A percentile compares a stretch with the other conserved stretches of the same genome.
Conservation (phyloP, 495 filamentous ascomycete species). For the Trichoderma erinaceum region DNA sequence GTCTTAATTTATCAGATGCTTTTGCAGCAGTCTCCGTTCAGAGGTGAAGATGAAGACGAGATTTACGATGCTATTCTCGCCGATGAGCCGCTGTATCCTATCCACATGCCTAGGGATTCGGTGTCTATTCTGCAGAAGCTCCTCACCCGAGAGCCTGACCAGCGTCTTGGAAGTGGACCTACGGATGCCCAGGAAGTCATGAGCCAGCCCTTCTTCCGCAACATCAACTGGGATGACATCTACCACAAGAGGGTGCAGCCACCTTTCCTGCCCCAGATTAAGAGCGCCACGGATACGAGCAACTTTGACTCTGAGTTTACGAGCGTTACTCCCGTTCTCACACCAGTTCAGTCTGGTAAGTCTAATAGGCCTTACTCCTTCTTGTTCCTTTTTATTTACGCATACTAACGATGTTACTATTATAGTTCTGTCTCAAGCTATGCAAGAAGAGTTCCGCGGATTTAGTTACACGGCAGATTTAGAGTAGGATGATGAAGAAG, state of each 20-base stretch:
- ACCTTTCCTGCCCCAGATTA: constrained; percentile 85
- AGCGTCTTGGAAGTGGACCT: constrained; percentile 85
- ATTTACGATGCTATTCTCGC: constrained; percentile 99
- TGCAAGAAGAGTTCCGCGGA: constrained; percentile 99
- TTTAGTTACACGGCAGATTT: constrained; percentile 76
- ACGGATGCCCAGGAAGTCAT: constrained; percentile 99
- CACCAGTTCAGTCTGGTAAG: constrained; percentile 95
- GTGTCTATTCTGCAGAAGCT: constrained; percentile 98
- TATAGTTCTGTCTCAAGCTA: constrained; percentile 88
- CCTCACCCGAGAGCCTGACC: constrained; percentile 87
- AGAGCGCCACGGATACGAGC: constrained; percentile 89
- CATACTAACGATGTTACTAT: constrained; percentile 5
- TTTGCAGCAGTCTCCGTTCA: constrained; percentile 96
- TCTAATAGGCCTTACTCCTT: constrained; percentile 4
- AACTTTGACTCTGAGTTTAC: constrained; percentile 99
- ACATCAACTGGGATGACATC: constrained; percentile 97
- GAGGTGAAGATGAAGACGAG: constrained; percentile 98
- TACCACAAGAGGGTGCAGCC: constrained; percentile 87
- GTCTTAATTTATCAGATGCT: constrained; percentile 99
- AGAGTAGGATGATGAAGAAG: constrained; percentile 28
- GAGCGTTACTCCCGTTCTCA: constrained; percentile 94
- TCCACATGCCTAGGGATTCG: constrained; percentile 97
- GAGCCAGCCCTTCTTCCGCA: constrained; percentile 96
- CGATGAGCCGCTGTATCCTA: constrained; percentile 95
- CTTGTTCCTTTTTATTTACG: constrained; percentile 8